A percentile compares a stretch with the other conserved stretches of the same genome.
Conservation (phyloP, 352 stramenopile species). For the Pythium plurisporium region DNA sequence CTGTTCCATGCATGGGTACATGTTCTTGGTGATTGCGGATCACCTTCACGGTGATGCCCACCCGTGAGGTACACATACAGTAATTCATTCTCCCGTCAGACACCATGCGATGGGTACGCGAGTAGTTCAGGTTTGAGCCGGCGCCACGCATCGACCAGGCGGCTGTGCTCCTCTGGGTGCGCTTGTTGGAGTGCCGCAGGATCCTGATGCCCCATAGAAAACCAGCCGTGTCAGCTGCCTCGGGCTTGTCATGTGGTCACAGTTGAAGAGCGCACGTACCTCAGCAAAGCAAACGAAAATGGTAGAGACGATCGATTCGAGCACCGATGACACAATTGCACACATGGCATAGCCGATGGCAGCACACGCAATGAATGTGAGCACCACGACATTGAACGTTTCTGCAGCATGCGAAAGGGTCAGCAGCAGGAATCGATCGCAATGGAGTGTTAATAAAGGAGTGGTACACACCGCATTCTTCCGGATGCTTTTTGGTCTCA, state of each 20-base stretch:
- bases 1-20: not conserved
- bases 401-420: slow-evolving; percentile 30
- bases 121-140: slow-evolving; percentile 71
- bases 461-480: slow-evolving; percentile 72
- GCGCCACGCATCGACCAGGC: slow-evolving; percentile 67
- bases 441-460: no score
- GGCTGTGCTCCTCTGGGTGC: slow-evolving; percentile 64
- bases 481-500: slow-evolving; percentile 32
- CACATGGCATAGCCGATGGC: slow-evolving; percentile 85
- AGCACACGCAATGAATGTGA: slow-evolving; percentile 69
- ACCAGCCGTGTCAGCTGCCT: not conserved
- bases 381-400: slow-evolving; percentile 78
- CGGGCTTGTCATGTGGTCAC: not conserved
- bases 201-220: slow-evolving; percentile 31
- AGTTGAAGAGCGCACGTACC: slow-evolving; percentile 32
- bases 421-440: no score
- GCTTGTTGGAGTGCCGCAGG: slow-evolving; percentile 61
- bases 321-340: slow-evolving; percentile 73
- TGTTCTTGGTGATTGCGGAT: not conserved
- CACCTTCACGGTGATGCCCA: not conserved
- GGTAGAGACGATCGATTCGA: slow-evolving; percentile 81
- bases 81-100: slow-evolving; percentile 1
- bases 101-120: slow-evolving; percentile 17
- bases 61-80: no score
- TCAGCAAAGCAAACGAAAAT: slow-evolving; percentile 88